A percentile compares a stretch with the other conserved stretches of the same genome.
Evolutionary conservation across 345 rosid species (phyloP).

Genomic region (Gossypium anomalum): DNA sequence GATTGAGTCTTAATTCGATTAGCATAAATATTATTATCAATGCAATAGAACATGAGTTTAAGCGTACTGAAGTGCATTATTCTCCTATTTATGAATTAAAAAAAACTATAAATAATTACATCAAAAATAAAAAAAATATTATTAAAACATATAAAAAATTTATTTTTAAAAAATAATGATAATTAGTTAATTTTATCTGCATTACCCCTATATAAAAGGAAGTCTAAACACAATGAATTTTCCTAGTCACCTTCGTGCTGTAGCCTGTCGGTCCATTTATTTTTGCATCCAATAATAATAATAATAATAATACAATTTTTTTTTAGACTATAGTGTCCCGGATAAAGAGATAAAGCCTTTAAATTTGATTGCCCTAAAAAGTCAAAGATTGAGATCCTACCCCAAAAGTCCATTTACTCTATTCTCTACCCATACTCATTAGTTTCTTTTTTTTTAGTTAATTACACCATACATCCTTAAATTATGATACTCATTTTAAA

Average conservation of each 20-base stretch:
- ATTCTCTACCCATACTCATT: neutral
- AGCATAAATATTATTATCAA: accelerated
- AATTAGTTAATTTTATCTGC: neutral
- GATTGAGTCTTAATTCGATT: accelerated
- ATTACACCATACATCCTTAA: too few relatives aligned
- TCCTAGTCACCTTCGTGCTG: neutral
- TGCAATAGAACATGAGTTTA: accelerated
- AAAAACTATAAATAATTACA: accelerated
- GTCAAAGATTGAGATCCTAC: neutral
- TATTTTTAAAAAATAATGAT: too few relatives aligned
- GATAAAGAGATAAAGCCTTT: neutral
- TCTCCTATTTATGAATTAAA: accelerated
- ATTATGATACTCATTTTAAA: too few relatives aligned
- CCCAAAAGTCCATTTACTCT: neutral
- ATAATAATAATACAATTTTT: too few relatives aligned
- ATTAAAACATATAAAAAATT: neutral
- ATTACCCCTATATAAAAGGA: neutral
- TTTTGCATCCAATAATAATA: neutral
- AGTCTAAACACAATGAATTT: neutral
- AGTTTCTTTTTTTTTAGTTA: neutral
- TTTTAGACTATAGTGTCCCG: neutral
- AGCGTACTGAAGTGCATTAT: accelerated
- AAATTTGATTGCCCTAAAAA: neutral
- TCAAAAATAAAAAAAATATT: neutral
- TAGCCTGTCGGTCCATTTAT: neutral